phyloP scores from a whole-genome alignment of 495 filamentous ascomycete species.

The Extremus antarcticus region DNA sequence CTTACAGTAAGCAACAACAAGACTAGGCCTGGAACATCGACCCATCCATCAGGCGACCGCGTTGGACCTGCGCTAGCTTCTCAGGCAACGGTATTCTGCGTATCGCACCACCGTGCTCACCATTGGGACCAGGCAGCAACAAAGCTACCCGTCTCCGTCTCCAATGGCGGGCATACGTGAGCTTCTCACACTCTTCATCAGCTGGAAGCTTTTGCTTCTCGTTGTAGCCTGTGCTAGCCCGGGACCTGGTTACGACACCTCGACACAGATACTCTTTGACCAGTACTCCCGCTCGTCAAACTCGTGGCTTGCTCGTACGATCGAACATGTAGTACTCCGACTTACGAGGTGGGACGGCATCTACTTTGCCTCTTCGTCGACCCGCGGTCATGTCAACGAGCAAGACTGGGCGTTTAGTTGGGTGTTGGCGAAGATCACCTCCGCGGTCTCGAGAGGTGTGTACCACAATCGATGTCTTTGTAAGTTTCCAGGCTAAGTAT shows the following conservation, averaged over 20 bases:
- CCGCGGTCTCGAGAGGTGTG: conserved; percentile 38
- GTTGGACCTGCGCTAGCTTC: not conserved
- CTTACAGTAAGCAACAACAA: not conserved
- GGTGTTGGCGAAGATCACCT: conserved; percentile 48
- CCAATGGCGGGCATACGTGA: not conserved
- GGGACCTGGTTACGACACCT: conserved; percentile 81
- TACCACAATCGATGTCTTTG: not conserved
- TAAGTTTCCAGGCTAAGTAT: conserved; percentile 13
- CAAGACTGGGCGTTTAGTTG: conserved; percentile 95
- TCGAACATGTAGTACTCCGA: conserved; percentile 33
- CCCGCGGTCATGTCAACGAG: conserved; percentile 70
- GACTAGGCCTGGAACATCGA: no score
- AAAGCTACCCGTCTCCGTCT: not conserved
- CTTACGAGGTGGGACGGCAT: conserved; percentile 87
- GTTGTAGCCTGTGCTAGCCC: conserved; percentile 51
- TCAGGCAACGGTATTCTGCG: not conserved
- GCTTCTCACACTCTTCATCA: conserved; percentile 3
- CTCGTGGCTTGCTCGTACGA: not conserved
- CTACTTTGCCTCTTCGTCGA: conserved; percentile 63
- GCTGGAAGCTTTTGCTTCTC: conserved; percentile 67
- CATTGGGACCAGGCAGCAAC: not conserved
- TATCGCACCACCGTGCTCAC: no score
- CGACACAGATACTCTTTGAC: conserved; percentile 49
- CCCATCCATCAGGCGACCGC: not conserved
- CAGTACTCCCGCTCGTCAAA: not conserved